Evolutionary conservation across 225 moss, liverwort and hornwort genomes (phyloP).

Genomic region (Rhytidiadelphus loreus): DNA sequence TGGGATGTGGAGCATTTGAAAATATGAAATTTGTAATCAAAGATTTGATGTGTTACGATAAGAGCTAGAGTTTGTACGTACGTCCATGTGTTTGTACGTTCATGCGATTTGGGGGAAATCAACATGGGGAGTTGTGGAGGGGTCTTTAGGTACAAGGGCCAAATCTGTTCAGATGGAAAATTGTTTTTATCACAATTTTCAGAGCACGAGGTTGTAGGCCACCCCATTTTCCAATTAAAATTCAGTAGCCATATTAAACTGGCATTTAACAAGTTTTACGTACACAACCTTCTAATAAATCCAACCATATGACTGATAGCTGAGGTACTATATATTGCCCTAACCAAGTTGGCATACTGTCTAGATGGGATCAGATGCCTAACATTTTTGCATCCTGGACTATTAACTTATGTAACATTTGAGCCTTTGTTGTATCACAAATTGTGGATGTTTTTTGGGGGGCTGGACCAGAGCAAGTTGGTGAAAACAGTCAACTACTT

Average conservation of each 20-base stretch:
- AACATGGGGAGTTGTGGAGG: not conserved
- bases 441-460: not conserved
- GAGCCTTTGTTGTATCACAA: not conserved
- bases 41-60: not conserved
- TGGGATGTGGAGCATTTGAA: not conserved
- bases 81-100: fast-evolving
- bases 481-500: slow-evolving; percentile 69
- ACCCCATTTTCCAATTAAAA: not conserved
- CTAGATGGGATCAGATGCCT: not conserved
- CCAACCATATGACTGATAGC: no score
- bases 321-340: not conserved
- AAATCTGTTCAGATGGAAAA: not conserved
- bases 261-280: not conserved
- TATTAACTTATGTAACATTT: not conserved
- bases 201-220: not conserved
- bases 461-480: slow-evolving; percentile 52
- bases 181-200: not conserved
- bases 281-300: not conserved
- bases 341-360: not conserved
- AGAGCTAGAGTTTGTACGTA: not conserved
- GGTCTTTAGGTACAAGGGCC: not conserved
- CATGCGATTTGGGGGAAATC: not conserved
- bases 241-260: not conserved
- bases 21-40: not conserved
- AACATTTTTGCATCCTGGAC: not conserved